Conservation (phyloP, 768 basidiomycete species). For the Tylopilus felleus region DNA sequence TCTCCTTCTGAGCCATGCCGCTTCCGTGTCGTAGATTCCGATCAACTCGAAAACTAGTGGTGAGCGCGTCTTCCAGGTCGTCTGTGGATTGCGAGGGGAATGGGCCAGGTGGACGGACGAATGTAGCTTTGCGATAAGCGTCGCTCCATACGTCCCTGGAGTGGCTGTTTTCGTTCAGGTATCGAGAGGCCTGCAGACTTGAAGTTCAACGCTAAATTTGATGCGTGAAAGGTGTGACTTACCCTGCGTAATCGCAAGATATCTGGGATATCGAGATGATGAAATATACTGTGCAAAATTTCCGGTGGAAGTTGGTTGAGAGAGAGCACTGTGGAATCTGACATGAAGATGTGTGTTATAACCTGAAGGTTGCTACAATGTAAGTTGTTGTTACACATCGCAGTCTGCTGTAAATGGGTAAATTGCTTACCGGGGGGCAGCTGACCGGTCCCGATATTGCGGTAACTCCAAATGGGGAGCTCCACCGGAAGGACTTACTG, state of each 20-base stretch:
- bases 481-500: too few relatives aligned
- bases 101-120: conserved; percentile 15
- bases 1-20: not conserved
- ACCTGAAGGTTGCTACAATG: too few relatives aligned
- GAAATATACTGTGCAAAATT: conserved; percentile 6
- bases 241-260: conserved; percentile 17
- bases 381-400: not conserved
- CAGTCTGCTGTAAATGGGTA: not conserved
- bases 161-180: conserved; percentile 5
- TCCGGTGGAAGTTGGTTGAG: conserved; percentile 16
- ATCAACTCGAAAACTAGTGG: conserved; percentile 6
- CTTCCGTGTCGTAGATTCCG: not conserved
- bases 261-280: conserved; percentile 17
- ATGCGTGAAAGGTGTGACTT: not conserved
- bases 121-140: conserved; percentile 8
- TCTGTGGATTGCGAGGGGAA: conserved; percentile 1
- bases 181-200: conserved; percentile 14
- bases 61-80: conserved; percentile 14
- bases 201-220: not conserved
- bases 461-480: too few relatives aligned
- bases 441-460: too few relatives aligned
- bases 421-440: too few relatives aligned
- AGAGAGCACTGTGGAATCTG: not conserved
- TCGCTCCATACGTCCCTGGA: conserved; percentile 15
- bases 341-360: not conserved